Conservation (phyloP, 352 stramenopile species). For the Globisporangium uncinulatum region DNA sequence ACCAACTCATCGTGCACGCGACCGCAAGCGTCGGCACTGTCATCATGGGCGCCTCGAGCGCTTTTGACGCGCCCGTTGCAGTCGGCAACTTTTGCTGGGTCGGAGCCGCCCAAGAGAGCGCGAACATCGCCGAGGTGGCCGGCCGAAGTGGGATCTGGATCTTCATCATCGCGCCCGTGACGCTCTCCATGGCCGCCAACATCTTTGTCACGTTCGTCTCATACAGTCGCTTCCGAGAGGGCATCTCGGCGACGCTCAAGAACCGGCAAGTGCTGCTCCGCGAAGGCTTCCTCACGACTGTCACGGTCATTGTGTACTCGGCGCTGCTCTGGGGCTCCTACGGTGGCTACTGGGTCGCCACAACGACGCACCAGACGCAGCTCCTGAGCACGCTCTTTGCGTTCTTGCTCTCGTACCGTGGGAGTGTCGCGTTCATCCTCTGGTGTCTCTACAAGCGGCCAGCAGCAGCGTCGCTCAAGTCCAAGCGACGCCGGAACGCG, state of each 20-base stretch:
- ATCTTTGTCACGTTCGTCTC: slow-evolving; percentile 67
- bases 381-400: slow-evolving; percentile 51
- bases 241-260: slow-evolving; percentile 52
- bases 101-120: slow-evolving; percentile 32
- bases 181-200: slow-evolving; percentile 47
- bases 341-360: slow-evolving; percentile 53
- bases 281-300: slow-evolving; percentile 65
- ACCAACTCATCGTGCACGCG: slow-evolving; percentile 45
- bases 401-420: slow-evolving; percentile 66
- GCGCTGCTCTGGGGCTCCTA: slow-evolving; percentile 65
- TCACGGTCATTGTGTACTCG: slow-evolving; percentile 65
- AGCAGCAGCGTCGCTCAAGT: slow-evolving; percentile 13
- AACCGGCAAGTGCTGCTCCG: slow-evolving; percentile 50
- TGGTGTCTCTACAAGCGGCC: slow-evolving; percentile 66
- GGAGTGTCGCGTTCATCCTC: slow-evolving; percentile 63
- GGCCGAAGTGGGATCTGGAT: slow-evolving; percentile 45
- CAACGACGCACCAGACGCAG: slow-evolving; percentile 18
- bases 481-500: slow-evolving; percentile 4
- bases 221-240: slow-evolving; percentile 50
- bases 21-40: slow-evolving; percentile 29
- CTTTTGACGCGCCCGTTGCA: slow-evolving; percentile 47
- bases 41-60: slow-evolving; percentile 48
- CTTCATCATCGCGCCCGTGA: slow-evolving; percentile 56
- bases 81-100: slow-evolving; percentile 76
- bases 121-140: slow-evolving; percentile 18